phyloP scores from a whole-genome alignment of 2,329 filamentous ascomycete genomes.

The Pestalotiopsis sp. region DNA sequence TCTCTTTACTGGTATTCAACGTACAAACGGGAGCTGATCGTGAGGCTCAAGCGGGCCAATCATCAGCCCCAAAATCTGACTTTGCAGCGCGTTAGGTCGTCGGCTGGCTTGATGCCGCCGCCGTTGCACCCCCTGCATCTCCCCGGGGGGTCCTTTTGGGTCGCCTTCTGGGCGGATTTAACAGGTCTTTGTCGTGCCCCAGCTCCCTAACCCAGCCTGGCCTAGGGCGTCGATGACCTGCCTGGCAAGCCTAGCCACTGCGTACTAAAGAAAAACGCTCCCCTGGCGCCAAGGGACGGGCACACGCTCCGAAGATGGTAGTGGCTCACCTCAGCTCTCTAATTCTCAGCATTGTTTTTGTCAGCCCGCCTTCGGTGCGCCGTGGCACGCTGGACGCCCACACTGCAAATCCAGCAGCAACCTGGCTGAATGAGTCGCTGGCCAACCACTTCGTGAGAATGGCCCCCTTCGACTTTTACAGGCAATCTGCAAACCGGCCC shows the following conservation, averaged over 20 bases:
- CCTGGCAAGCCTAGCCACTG: not conserved
- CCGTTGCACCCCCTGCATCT: not conserved
- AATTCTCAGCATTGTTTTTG: not conserved
- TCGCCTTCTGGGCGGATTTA: not conserved
- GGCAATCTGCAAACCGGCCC: not conserved
- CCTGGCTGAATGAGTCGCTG: not conserved
- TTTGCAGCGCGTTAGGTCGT: not conserved
- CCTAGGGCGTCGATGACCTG: not conserved
- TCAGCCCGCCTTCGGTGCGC: not conserved
- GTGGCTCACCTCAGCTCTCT: not conserved
- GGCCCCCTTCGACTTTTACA: not conserved
- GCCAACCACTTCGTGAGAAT: not conserved
- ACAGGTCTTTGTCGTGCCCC: not conserved
- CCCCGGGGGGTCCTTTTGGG: not conserved
- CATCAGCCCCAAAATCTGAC: not conserved
- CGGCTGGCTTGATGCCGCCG: not conserved
- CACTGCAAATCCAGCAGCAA: not conserved
- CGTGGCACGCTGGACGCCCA: not conserved
- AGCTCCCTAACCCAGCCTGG: not conserved
- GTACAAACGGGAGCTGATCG: slow-evolving; percentile 8
- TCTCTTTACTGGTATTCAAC: not conserved
- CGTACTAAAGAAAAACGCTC: not conserved
- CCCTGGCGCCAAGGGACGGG: not conserved
- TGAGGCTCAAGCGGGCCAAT: slow-evolving; percentile 11
- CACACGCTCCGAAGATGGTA: not conserved